Evolutionary conservation across 148 eudicot genomes (phyloP).

Genomic region (Persicaria tinctoria): DNA sequence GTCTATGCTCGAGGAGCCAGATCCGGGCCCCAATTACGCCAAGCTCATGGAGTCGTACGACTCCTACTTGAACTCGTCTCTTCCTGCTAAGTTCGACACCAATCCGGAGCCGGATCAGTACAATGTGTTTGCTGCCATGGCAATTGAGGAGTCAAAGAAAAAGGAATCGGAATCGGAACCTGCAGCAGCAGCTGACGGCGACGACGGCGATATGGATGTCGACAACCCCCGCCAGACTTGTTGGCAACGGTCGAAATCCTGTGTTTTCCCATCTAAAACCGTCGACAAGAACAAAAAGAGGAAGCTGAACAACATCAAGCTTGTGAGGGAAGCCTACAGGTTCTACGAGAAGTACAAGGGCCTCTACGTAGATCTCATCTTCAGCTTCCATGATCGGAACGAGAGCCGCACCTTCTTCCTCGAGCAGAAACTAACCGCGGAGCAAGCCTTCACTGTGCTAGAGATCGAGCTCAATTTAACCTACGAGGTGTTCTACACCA

Average conservation of each 20-base stretch:
- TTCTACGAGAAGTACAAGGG: slow-evolving; percentile 37
- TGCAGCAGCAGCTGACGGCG: no score
- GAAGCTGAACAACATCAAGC: slow-evolving; percentile 17
- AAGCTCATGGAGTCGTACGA: slow-evolving; percentile 34
- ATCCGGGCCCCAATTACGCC: slow-evolving; percentile 41
- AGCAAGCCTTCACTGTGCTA: slow-evolving; percentile 40
- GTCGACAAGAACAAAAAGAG: background rate
- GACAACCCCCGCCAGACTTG: background rate
- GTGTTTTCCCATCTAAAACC: background rate
- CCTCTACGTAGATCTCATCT: slow-evolving; percentile 43
- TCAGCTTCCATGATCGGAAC: slow-evolving; percentile 34
- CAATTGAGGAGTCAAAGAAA: slow-evolving; percentile 3
- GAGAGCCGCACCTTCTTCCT: slow-evolving; percentile 35
- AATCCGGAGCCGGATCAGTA: slow-evolving; percentile 20
- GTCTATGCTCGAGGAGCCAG: slow-evolving; percentile 30
- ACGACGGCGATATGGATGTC: no score
- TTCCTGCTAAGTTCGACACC: slow-evolving; percentile 22
- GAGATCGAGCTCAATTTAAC: slow-evolving; percentile 48
- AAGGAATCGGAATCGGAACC: background rate
- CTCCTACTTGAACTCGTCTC: slow-evolving; percentile 28
- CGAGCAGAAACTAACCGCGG: slow-evolving; percentile 12
- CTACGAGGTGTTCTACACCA: slow-evolving; percentile 42
- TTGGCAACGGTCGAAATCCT: background rate
- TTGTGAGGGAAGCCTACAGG: slow-evolving; percentile 25
- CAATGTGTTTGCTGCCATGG: slow-evolving; percentile 14